These are phyloP conservation scores for Saccharomyces pastorianus DNA, from an alignment of 1,139 yeast species.

Conservation along the genomic window DNA sequence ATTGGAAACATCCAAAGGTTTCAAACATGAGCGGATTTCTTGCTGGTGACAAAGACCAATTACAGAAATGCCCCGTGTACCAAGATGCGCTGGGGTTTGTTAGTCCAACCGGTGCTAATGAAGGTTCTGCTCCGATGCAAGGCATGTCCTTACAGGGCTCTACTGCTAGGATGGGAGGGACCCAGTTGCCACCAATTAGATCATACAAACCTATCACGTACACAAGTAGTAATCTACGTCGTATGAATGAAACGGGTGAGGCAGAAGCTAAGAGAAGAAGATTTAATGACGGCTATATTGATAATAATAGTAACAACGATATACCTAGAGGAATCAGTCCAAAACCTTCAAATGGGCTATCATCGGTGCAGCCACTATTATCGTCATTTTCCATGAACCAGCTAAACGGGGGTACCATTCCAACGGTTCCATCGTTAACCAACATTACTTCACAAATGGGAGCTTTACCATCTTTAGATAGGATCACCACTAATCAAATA, in stretches of 20 bases:
- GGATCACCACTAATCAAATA: constrained; percentile 8
- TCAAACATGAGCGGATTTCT: constrained; percentile 23
- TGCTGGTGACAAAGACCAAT: constrained; percentile 29
- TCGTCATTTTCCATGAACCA: neutral
- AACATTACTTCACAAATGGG: constrained; percentile 6
- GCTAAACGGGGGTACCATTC: neutral
- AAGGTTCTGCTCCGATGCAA: constrained; percentile 5
- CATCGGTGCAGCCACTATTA: neutral
- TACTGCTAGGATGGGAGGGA: constrained; percentile 6
- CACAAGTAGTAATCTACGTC: constrained; percentile 26
- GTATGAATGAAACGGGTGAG: constrained; percentile 17
- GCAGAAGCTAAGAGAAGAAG: constrained; percentile 19
- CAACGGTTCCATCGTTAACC: neutral
- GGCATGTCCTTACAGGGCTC: constrained; percentile 1
- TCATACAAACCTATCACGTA: constrained; percentile 32
- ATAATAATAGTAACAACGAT: neutral
- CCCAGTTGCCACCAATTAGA: constrained; percentile 26
- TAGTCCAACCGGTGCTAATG: constrained; percentile 13
- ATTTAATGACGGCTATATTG: constrained; percentile 9
- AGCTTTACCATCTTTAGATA: constrained; percentile 14
- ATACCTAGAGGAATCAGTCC: neutral
- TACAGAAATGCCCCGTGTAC: constrained; percentile 31
- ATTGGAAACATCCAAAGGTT: constrained; percentile 24
- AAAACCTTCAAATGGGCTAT: neutral
- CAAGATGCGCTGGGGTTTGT: constrained; percentile 32